Percentiles rank a stretch among this genome's conserved stretches.
phyloP scores from a whole-genome alignment of 805 yeast species.

The Wickerhamomyces chambardii region DNA sequence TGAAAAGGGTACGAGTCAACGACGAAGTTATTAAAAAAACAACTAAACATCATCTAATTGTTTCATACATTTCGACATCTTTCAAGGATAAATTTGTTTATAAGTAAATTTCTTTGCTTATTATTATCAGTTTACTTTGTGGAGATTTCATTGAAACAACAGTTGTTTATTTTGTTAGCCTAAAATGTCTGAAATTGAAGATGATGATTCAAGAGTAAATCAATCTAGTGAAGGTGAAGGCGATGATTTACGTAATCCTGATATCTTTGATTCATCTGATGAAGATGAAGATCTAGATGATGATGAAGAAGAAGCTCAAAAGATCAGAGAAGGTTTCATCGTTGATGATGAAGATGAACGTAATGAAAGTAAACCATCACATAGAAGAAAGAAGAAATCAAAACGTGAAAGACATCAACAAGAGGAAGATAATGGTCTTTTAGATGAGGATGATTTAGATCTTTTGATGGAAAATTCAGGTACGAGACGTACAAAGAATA shows the following conservation, averaged over 20 bases:
- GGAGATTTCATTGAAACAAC: too few relatives aligned
- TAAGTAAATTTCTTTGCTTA: too few relatives aligned
- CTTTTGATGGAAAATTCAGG: constrained; percentile 88
- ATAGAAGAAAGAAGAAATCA: constrained; percentile 27
- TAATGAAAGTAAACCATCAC: constrained; percentile 35
- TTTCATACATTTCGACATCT: too few relatives aligned
- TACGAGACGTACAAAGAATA: constrained; percentile 34
- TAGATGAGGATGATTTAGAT: constrained; percentile 95
- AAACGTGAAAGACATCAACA: constrained; percentile 31
- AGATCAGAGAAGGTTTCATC: constrained; percentile 85
- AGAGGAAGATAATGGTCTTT: constrained; percentile 52
- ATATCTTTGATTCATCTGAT: constrained; percentile 63
- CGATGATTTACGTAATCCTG: constrained; percentile 25
- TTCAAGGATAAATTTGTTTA: too few relatives aligned
- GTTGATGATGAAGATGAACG: constrained; percentile 86
- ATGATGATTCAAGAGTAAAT: constrained; percentile 8
- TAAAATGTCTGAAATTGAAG: constrained; percentile 13
- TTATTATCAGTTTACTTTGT: too few relatives aligned
- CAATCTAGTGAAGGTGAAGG: constrained; percentile 28
- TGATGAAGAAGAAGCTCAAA: constrained; percentile 81
- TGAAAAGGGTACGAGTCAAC: too few relatives aligned
- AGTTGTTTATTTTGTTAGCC: too few relatives aligned
- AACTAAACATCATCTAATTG: too few relatives aligned
- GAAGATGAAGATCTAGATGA: constrained; percentile 85
- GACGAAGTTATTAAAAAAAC: too few relatives aligned